Evolutionary conservation across 345 rosid genomes (phyloP).

Genomic region (Nasturtium officinale): DNA sequence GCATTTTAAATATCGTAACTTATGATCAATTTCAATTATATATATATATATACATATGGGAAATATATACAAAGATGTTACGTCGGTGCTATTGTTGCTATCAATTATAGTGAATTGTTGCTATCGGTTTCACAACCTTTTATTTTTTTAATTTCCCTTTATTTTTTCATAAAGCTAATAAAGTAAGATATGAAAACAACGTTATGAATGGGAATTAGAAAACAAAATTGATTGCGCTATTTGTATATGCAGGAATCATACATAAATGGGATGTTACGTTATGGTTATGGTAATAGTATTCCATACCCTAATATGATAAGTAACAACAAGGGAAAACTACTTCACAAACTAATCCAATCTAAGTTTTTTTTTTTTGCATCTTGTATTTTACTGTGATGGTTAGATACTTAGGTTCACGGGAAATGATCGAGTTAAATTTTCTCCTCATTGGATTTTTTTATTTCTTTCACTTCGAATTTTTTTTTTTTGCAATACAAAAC

Average conservation of each 20-base stretch:
- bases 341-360: slow-evolving; percentile 11
- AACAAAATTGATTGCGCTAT: neutral
- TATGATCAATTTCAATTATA: slow-evolving; percentile 8
- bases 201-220: slow-evolving; percentile 1
- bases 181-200: slow-evolving; percentile 27
- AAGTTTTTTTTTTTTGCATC: neutral
- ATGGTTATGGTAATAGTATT: slow-evolving; percentile 3
- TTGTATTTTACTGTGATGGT: neutral
- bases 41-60: neutral
- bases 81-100: slow-evolving; percentile 32
- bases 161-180: slow-evolving; percentile 13
- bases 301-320: neutral
- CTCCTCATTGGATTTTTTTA: slow-evolving; percentile 27
- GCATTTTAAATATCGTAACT: neutral
- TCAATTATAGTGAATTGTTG: slow-evolving; percentile 31
- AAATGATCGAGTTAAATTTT: neutral
- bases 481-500: slow-evolving; percentile 7
- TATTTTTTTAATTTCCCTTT: neutral
- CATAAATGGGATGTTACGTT: slow-evolving; percentile 8
- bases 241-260: slow-evolving; percentile 1
- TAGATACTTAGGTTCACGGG: neutral
- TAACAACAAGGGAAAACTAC: neutral
- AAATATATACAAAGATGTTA: slow-evolving; percentile 4
- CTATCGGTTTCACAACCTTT: slow-evolving; percentile 24
- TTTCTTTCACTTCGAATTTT: neutral